Evolutionary conservation across 2,329 filamentous ascomycete genomes (phyloP).

Genomic region (Neopestalotiopsis sp.): DNA sequence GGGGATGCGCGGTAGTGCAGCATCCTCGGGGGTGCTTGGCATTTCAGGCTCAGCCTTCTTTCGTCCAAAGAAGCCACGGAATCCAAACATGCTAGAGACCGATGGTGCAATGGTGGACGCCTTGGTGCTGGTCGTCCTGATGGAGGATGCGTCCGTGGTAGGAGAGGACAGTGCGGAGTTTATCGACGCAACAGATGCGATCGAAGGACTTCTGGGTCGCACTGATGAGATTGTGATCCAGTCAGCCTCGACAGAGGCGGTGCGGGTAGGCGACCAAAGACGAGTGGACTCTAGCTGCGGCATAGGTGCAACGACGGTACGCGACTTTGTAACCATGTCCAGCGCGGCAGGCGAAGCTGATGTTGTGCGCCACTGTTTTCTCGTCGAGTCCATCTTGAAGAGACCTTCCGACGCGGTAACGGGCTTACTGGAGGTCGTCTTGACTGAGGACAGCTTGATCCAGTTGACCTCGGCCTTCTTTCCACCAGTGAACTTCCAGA

Average conservation of each 20-base stretch:
- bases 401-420: not conserved
- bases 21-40: slow-evolving; percentile 18
- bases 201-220: slow-evolving; percentile 27
- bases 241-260: slow-evolving; percentile 25
- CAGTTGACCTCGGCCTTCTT: slow-evolving; percentile 28
- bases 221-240: slow-evolving; percentile 35
- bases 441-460: slow-evolving; percentile 29
- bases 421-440: not conserved
- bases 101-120: slow-evolving; percentile 24
- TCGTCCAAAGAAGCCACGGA: slow-evolving; percentile 30
- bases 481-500: slow-evolving; percentile 27
- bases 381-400: slow-evolving; percentile 11
- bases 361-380: slow-evolving; percentile 36
- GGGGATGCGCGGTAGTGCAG: slow-evolving; percentile 25
- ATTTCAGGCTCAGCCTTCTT: slow-evolving; percentile 23
- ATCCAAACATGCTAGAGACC: slow-evolving; percentile 24
- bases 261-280: slow-evolving; percentile 27
- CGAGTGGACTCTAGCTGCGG: slow-evolving; percentile 30
- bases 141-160: slow-evolving; percentile 25
- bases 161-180: slow-evolving; percentile 26
- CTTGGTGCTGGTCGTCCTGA: slow-evolving; percentile 26
- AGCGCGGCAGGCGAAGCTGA: slow-evolving; percentile 38
- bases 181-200: slow-evolving; percentile 26
- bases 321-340: slow-evolving; percentile 38
- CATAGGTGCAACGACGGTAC: slow-evolving; percentile 29